Evolutionary conservation across 179 eudicot genomes (phyloP).

Genomic region (Amaranthus tricolor): DNA sequence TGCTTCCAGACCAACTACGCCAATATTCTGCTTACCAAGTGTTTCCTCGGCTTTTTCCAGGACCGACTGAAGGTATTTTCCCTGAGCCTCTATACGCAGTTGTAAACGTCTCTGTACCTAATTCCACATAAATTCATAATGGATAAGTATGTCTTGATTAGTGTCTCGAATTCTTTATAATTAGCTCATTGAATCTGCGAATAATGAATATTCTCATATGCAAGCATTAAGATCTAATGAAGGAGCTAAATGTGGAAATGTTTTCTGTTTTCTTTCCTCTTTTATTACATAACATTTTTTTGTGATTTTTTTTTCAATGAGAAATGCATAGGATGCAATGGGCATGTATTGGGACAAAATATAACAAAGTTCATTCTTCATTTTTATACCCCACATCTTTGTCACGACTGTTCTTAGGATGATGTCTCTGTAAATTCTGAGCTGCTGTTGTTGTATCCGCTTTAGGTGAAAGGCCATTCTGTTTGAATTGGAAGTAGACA

Average conservation of each 20-base stretch:
- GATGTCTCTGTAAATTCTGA: constrained; percentile 40
- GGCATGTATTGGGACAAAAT: constrained; percentile 31
- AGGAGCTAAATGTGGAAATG: not conserved
- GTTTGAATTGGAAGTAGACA: constrained; percentile 31
- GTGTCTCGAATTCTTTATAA: not conserved
- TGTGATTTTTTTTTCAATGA: not conserved
- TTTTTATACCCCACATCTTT: constrained; percentile 41
- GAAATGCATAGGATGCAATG: constrained; percentile 10
- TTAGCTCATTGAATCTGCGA: not conserved
- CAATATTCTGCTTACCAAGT: constrained; percentile 67
- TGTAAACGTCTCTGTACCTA: constrained; percentile 93
- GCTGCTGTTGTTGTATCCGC: constrained; percentile 39
- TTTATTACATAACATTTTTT: not conserved
- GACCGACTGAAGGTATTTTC: constrained; percentile 83
- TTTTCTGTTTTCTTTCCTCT: not conserved
- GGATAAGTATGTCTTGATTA: constrained; percentile 5
- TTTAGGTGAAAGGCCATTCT: constrained; percentile 41
- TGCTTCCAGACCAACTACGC: constrained; percentile 66
- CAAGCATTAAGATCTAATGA: constrained; percentile 5
- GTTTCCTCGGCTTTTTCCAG: constrained; percentile 94
- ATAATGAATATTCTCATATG: constrained; percentile 4
- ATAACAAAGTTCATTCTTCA: constrained; percentile 32
- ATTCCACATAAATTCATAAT: constrained; percentile 13
- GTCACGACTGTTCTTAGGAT: constrained; percentile 41
- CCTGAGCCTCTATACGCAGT: constrained; percentile 91